Evolutionary conservation across 208 protist genomes (phyloP).

Genomic region (Trypanosomatidae sp.): DNA sequence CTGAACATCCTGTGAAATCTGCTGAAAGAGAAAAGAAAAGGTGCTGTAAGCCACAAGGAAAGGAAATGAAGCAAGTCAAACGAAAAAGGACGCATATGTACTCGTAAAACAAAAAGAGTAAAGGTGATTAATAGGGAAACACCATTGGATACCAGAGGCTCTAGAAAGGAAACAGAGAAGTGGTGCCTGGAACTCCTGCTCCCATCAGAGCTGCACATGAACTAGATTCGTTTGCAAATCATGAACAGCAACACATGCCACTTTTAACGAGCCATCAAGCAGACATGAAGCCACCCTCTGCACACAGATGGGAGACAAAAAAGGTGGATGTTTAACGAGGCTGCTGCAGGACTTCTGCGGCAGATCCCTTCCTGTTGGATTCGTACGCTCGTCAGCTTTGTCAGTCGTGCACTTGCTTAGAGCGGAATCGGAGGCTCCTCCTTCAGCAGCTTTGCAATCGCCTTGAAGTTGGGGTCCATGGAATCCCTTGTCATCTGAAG

Average conservation of each 20-base stretch:
- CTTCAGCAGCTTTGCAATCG: slow-evolving; percentile 51
- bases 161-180: background rate
- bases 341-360: background rate
- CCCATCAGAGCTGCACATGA: background rate
- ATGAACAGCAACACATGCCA: background rate
- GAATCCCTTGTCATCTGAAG: slow-evolving; percentile 72
- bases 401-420: slow-evolving; percentile 2
- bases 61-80: background rate
- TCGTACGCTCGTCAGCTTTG: background rate
- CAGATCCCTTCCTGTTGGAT: background rate
- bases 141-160: background rate
- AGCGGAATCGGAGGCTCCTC: slow-evolving; percentile 38
- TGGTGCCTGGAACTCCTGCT: background rate
- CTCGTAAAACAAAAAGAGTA: background rate
- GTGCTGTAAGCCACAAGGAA: background rate
- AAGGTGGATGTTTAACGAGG: background rate
- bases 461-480: slow-evolving; percentile 71
- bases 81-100: background rate
- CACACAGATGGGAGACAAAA: background rate
- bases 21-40: background rate
- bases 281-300: background rate
- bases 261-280: background rate
- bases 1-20: background rate
- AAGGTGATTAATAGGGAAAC: background rate
- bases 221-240: background rate